These are phyloP conservation scores for Schwanniomyces occidentalis DNA, from an alignment of 805 yeast genomes.

Conservation along the genomic window DNA sequence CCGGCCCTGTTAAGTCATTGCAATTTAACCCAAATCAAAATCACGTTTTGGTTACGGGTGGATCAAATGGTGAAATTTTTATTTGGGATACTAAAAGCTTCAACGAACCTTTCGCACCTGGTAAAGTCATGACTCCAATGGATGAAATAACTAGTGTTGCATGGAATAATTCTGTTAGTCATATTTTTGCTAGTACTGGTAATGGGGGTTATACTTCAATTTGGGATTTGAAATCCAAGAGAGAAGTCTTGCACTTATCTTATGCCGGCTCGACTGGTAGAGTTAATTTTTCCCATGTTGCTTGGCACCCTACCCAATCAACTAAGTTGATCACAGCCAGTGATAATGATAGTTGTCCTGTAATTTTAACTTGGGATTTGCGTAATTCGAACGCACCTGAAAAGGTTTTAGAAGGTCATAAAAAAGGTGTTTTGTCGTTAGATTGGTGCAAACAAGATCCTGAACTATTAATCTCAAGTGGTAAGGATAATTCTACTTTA, in stretches of 20 bases:
- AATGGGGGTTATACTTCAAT: conserved; percentile 83
- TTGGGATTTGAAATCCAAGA: conserved; percentile 88
- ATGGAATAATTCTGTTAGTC: conserved; percentile 83
- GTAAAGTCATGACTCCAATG: conserved; percentile 73
- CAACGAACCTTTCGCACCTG: conserved; percentile 63
- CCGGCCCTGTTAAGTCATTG: conserved; percentile 68
- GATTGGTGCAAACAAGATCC: conserved; percentile 94
- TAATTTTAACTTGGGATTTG: conserved; percentile 88
- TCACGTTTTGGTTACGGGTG: conserved; percentile 81
- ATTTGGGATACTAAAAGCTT: conserved; percentile 84
- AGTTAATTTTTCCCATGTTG: conserved; percentile 76
- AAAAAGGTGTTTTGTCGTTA: conserved; percentile 81
- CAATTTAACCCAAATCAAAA: conserved; percentile 75
- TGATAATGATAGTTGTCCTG: conserved; percentile 75
- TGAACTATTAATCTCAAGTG: conserved; percentile 78
- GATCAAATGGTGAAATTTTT: conserved; percentile 82
- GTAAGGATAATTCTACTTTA: conserved; percentile 83
- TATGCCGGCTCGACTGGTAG: conserved; percentile 57
- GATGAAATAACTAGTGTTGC: conserved; percentile 80
- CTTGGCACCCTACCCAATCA: conserved; percentile 92
- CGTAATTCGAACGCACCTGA: conserved; percentile 94
- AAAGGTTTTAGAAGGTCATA: conserved; percentile 71
- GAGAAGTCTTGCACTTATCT: conserved; percentile 84
- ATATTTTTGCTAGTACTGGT: conserved; percentile 89
- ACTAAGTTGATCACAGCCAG: conserved; percentile 89